A percentile compares a stretch with the other conserved stretches of the same genome.
These are phyloP conservation scores for Picea sitchensis DNA, from an alignment of 75 land plant species.

Conservation along the genomic window DNA sequence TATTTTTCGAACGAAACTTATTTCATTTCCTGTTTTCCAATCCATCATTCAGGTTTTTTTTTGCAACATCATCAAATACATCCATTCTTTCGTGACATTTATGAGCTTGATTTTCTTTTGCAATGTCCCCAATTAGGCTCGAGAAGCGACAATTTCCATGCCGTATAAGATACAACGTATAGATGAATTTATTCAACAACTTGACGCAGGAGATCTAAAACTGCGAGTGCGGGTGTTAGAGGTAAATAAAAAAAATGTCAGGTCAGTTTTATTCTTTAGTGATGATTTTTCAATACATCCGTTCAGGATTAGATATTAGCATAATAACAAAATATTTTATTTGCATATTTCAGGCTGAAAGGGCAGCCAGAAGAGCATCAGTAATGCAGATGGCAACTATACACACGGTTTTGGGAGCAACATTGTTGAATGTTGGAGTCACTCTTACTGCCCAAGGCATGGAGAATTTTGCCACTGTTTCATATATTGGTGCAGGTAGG, in stretches of 20 bases:
- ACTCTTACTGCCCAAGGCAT: conserved; percentile 69
- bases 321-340: background rate
- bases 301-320: background rate
- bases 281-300: background rate
- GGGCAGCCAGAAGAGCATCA: conserved; percentile 88
- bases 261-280: background rate
- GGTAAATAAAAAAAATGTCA: conserved; percentile 33
- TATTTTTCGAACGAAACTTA: background rate
- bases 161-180: conserved; percentile 84
- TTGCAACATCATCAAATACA: conserved; percentile 2
- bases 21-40: background rate
- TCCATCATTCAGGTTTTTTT: background rate
- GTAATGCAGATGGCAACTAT: conserved; percentile 88
- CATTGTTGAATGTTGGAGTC: conserved; percentile 75
- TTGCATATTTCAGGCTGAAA: conserved; percentile 66
- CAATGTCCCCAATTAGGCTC: conserved; percentile 47
- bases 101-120: background rate
- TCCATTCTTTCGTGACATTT: background rate
- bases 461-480: conserved; percentile 58
- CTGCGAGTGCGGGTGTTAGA: conserved; percentile 92
- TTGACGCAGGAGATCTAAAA: conserved; percentile 90
- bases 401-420: conserved; percentile 67
- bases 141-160: conserved; percentile 84
- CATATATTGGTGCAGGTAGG: conserved; percentile 85
- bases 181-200: conserved; percentile 79